Percentiles rank a stretch among this genome's conserved stretches.
Evolutionary conservation across 306 rosid genomes (phyloP).

Genomic region (Castanea crenata): DNA sequence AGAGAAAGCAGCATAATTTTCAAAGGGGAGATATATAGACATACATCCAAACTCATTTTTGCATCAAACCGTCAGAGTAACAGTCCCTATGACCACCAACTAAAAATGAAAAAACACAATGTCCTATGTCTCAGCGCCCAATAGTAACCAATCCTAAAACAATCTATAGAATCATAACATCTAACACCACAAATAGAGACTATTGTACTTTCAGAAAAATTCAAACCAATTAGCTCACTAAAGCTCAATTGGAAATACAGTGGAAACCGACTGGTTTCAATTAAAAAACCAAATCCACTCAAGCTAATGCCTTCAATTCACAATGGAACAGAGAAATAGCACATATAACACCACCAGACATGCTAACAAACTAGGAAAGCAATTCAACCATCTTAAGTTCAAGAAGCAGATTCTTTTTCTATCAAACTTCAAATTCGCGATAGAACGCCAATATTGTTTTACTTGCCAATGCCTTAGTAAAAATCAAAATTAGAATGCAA

Average conservation of each 20-base stretch:
- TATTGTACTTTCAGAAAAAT: neutral
- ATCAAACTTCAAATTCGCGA: neutral
- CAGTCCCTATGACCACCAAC: neutral
- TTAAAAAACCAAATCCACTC: conserved; percentile 2
- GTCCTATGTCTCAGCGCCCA: neutral
- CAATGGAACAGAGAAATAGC: neutral
- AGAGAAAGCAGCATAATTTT: neutral
- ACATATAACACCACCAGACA: conserved; percentile 9
- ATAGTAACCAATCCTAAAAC: neutral
- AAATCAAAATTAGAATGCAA: neutral
- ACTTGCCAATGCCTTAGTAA: neutral
- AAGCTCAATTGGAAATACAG: neutral
- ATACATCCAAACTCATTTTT: neutral
- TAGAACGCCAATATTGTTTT: conserved; percentile 1
- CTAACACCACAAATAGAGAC: neutral
- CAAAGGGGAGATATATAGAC: neutral
- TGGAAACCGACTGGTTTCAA: neutral
- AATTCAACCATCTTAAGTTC: conserved; percentile 19
- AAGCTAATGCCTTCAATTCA: conserved; percentile 6
- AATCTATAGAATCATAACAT: neutral
- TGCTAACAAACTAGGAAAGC: conserved; percentile 13
- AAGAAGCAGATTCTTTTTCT: conserved; percentile 5
- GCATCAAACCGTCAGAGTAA: neutral
- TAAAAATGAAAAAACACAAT: neutral
- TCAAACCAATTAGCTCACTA: conserved; percentile 11